Evolutionary conservation across 192 early-diverging fungal species (phyloP).

Genomic region (Dimargaris xerosporica): DNA sequence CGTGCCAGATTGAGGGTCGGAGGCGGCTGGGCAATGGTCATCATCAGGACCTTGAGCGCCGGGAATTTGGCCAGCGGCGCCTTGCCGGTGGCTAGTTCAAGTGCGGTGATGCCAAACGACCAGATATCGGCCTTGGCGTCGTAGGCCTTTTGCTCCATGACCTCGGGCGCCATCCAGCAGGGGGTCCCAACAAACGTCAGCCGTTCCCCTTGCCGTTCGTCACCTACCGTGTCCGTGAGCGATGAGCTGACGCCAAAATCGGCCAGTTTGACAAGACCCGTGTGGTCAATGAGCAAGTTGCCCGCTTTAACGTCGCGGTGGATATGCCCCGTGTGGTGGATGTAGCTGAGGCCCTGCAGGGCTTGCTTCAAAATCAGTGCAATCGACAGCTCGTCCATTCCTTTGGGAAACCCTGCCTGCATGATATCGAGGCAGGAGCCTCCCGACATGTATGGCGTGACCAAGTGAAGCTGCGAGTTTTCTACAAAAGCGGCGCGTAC

Average conservation of each 20-base stretch:
- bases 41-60: constrained; percentile 76
- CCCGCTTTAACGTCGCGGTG: constrained; percentile 62
- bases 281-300: constrained; percentile 48
- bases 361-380: constrained; percentile 69
- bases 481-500: constrained; percentile 75
- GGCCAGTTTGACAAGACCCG: constrained; percentile 42
- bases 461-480: constrained; percentile 62
- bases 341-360: constrained; percentile 43
- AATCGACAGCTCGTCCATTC: constrained; percentile 64
- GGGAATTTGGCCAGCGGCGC: constrained; percentile 82
- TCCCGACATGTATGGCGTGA: constrained; percentile 66
- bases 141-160: constrained; percentile 86
- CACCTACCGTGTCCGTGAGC: constrained; percentile 36
- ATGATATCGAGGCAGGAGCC: constrained; percentile 82
- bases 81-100: constrained; percentile 74
- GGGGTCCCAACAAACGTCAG: constrained; percentile 62
- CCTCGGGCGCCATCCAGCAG: constrained; percentile 49
- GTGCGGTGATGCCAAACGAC: constrained; percentile 78
- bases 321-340: constrained; percentile 51
- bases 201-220: constrained; percentile 37
- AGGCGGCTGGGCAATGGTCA: constrained; percentile 73
- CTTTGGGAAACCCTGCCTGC: constrained; percentile 69
- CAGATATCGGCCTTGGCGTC: constrained; percentile 85
- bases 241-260: constrained; percentile 59
- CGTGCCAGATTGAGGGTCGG: constrained; percentile 67